Conservation (phyloP, 805 yeast genomes). For the Maudiozyma bulderi region DNA sequence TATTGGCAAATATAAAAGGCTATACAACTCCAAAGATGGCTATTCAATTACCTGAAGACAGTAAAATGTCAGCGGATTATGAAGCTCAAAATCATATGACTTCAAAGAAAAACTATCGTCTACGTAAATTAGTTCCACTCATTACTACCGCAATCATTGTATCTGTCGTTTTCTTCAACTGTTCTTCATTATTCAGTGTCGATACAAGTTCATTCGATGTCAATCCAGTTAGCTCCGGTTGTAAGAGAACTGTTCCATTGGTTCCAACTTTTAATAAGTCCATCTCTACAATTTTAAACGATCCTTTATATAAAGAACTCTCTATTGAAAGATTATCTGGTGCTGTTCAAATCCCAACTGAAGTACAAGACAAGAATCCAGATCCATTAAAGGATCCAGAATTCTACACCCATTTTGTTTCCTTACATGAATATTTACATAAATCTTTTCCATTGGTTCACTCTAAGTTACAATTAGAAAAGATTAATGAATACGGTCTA, state of each 20-base stretch:
- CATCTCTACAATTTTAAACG: slow-evolving; percentile 22
- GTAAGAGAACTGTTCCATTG: slow-evolving; percentile 16
- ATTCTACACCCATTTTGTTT: slow-evolving; percentile 36
- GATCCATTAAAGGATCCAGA: slow-evolving; percentile 23
- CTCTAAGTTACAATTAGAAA: slow-evolving; percentile 37
- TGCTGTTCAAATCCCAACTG: slow-evolving; percentile 60
- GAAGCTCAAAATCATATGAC: not conserved
- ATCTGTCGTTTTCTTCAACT: not conserved
- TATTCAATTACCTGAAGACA: not conserved
- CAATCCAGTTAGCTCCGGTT: slow-evolving; percentile 1
- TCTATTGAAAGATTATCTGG: slow-evolving; percentile 40
- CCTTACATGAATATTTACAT: slow-evolving; percentile 46
- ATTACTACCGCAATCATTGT: not conserved
- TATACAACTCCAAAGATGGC: not conserved
- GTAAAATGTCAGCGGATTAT: not conserved
- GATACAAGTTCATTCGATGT: not conserved
- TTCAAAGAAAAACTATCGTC: not conserved
- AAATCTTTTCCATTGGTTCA: slow-evolving; percentile 49
- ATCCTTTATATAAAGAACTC: slow-evolving; percentile 28
- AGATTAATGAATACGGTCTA: slow-evolving; percentile 55
- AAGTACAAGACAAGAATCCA: slow-evolving; percentile 44
- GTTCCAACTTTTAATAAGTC: slow-evolving; percentile 18
- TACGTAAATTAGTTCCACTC: not conserved
- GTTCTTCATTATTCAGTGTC: not conserved
- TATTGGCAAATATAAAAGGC: too few species aligned